These are phyloP conservation scores for Populus tremula DNA, from an alignment of 345 rosid species.

Conservation along the genomic window DNA sequence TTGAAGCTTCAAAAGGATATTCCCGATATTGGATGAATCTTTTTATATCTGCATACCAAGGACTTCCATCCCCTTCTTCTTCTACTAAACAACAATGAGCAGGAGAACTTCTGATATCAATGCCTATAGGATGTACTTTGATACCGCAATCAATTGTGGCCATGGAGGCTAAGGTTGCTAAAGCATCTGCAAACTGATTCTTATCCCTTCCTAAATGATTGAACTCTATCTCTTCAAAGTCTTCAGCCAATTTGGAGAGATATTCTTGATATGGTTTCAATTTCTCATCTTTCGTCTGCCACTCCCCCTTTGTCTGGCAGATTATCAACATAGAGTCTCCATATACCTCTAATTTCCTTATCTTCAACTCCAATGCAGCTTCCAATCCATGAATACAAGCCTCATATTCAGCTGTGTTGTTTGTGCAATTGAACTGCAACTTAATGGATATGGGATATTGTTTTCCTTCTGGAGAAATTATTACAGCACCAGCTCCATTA, in stretches of 20 bases:
- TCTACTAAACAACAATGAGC: not conserved
- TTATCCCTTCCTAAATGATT: not conserved
- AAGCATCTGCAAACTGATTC: not conserved
- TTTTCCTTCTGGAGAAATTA: not conserved
- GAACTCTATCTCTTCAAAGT: too few species aligned
- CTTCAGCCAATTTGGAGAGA: too few species aligned
- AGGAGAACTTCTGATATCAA: accelerated
- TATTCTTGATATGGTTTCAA: not conserved
- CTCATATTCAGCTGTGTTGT: too few species aligned
- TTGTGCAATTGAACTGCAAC: accelerated
- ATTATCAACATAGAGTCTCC: not conserved
- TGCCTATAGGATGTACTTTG: too few species aligned
- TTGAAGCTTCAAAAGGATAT: too few species aligned
- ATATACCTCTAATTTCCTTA: not conserved
- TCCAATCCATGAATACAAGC: too few species aligned
- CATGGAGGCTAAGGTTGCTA: not conserved
- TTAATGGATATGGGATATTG: not conserved
- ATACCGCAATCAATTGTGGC: too few species aligned
- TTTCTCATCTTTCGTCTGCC: not conserved
- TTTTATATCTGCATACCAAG: not conserved
- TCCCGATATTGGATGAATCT: too few species aligned
- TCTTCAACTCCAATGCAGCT: not conserved
- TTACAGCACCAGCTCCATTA: not conserved
- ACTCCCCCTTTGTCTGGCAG: not conserved
- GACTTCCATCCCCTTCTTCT: not conserved